Percentiles rank a stretch among this genome's conserved stretches.
These are phyloP conservation scores for Silene latifolia DNA, from an alignment of 148 eudicot species.

Conservation along the genomic window DNA sequence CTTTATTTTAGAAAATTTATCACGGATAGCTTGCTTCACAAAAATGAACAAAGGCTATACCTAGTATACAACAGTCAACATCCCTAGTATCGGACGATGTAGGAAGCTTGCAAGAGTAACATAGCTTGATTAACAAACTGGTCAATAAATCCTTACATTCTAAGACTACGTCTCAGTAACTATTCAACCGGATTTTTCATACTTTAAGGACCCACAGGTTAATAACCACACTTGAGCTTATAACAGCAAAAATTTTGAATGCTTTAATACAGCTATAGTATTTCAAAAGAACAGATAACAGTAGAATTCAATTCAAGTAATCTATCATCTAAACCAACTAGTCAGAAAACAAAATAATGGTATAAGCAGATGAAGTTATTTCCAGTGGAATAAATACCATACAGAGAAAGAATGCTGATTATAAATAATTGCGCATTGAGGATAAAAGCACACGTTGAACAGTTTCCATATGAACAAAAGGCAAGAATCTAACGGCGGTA, in stretches of 20 bases:
- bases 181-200: too few relatives aligned
- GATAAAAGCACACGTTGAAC: constrained; percentile 34
- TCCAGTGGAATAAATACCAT: constrained; percentile 12
- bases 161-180: neutral
- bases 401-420: constrained; percentile 28
- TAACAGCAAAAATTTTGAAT: neutral
- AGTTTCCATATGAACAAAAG: constrained; percentile 53
- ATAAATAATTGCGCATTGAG: constrained; percentile 23
- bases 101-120: neutral
- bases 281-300: neutral
- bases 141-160: neutral
- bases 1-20: neutral
- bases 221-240: neutral
- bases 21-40: too few relatives aligned
- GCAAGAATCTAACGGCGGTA: constrained; percentile 27
- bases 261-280: neutral
- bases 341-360: neutral
- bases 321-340: neutral
- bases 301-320: neutral
- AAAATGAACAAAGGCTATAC: too few relatives aligned
- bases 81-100: neutral
- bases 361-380: constrained; percentile 12
- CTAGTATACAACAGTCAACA: too few relatives aligned
- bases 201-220: neutral
- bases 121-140: neutral